These are phyloP conservation scores for Erigeron philadelphicus DNA, from an alignment of 140 eudicot genomes.

Conservation along the genomic window DNA sequence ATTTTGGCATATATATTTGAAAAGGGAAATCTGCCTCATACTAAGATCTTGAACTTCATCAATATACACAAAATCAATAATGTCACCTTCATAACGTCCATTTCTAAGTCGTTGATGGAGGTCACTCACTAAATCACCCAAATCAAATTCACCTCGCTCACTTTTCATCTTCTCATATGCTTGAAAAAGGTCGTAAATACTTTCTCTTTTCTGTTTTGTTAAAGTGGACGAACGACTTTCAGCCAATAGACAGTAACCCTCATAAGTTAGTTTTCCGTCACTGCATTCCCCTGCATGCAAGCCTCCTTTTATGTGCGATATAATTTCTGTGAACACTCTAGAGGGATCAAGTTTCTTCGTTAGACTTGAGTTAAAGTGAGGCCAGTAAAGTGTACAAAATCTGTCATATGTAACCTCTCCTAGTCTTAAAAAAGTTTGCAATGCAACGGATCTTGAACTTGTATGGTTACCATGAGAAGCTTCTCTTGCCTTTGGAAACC, in stretches of 20 bases:
- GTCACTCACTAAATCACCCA: slow-evolving; percentile 28
- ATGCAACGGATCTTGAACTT: slow-evolving; percentile 37
- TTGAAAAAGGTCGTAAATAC: slow-evolving; percentile 36
- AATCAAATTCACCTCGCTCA: slow-evolving; percentile 50
- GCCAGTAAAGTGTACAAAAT: slow-evolving; percentile 49
- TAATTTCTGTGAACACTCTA: slow-evolving; percentile 52
- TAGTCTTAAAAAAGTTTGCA: slow-evolving; percentile 39
- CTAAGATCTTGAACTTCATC: slow-evolving; percentile 24
- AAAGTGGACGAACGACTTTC: slow-evolving; percentile 39
- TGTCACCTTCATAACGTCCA: slow-evolving; percentile 8
- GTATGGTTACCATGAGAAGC: slow-evolving; percentile 7
- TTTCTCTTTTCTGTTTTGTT: slow-evolving; percentile 30
- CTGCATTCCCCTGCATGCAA: slow-evolving; percentile 32
- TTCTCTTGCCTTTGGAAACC: slow-evolving; percentile 31
- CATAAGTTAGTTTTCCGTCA: slow-evolving; percentile 25
- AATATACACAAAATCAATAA: not conserved
- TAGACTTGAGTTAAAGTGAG: slow-evolving; percentile 41
- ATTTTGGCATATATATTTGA: slow-evolving; percentile 15
- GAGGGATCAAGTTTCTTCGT: slow-evolving; percentile 51
- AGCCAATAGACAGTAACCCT: slow-evolving; percentile 38
- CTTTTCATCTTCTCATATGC: slow-evolving; percentile 52
- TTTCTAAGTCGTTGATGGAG: slow-evolving; percentile 8
- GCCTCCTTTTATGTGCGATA: slow-evolving; percentile 66
- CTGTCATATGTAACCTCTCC: slow-evolving; percentile 53
- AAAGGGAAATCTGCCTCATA: slow-evolving; percentile 15